Conservation (phyloP, 306 rosid species). For the Gleditsia sinensis region DNA sequence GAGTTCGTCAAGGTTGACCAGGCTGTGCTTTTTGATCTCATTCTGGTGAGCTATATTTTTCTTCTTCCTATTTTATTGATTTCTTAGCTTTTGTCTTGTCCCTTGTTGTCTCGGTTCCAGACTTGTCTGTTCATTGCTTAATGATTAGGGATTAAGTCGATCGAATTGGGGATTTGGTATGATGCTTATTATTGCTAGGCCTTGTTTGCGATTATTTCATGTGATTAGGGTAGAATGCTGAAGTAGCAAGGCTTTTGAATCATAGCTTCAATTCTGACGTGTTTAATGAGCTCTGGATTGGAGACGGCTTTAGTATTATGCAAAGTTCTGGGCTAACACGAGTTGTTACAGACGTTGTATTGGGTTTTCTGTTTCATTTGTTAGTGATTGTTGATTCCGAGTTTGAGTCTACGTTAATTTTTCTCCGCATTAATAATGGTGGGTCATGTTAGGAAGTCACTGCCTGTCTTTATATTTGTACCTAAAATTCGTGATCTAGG, state of each 20-base stretch:
- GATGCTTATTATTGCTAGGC: background rate
- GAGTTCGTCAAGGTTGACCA: constrained; percentile 83
- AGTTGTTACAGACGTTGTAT: background rate
- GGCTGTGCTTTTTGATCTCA: constrained; percentile 79
- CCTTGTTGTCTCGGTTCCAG: background rate
- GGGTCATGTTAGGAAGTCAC: background rate
- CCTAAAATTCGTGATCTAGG: background rate
- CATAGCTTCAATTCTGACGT: background rate
- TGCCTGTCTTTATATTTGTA: background rate
- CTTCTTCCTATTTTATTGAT: background rate
- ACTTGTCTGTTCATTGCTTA: background rate
- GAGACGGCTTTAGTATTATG: background rate
- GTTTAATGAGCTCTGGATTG: background rate
- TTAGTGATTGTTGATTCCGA: background rate
- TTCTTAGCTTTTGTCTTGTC: background rate
- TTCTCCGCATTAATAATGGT: background rate
- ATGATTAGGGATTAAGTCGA: background rate
- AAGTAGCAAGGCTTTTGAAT: background rate
- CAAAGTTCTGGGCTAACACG: background rate
- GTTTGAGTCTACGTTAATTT: background rate
- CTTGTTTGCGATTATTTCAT: background rate
- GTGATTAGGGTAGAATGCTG: background rate
- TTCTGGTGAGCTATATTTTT: constrained; percentile 43
- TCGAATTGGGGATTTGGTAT: background rate
- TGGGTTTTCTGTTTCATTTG: background rate